Conservation (phyloP, 2,329 filamentous ascomycete genomes). For the Myriosclerotinia curreyana region DNA sequence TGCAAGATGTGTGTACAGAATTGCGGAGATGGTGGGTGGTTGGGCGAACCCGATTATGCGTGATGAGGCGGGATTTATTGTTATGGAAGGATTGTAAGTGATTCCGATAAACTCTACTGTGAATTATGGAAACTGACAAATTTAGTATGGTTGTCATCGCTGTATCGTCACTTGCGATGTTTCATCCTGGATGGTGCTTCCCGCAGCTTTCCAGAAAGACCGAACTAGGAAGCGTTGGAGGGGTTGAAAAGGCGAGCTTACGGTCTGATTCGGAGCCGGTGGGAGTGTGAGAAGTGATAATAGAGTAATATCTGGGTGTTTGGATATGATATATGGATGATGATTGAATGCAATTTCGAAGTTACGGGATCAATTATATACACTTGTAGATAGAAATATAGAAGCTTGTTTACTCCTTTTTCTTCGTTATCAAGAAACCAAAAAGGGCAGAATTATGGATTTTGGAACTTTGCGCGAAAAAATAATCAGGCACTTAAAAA, state of each 20-base stretch:
- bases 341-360: neutral
- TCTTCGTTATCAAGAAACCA: too few relatives aligned
- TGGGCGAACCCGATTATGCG: conserved; percentile 64
- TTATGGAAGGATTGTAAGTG: conserved; percentile 53
- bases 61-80: conserved; percentile 57
- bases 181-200: conserved; percentile 42
- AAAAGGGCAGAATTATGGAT: too few relatives aligned
- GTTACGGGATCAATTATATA: neutral
- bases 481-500: too few relatives aligned
- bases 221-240: neutral
- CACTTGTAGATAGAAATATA: neutral
- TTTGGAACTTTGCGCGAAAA: too few relatives aligned
- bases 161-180: conserved; percentile 46
- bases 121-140: neutral
- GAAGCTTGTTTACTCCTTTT: too few relatives aligned
- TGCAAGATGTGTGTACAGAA: conserved; percentile 32
- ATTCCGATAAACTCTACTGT: too few relatives aligned
- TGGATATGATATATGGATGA: too few relatives aligned
- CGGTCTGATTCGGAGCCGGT: neutral
- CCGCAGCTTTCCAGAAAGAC: conserved; percentile 11
- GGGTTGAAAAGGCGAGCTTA: neutral
- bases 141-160: conserved; percentile 47
- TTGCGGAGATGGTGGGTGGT: conserved; percentile 61
- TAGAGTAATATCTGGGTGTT: neutral
- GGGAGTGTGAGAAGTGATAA: neutral